Conservation (phyloP, 352 stramenopile genomes). For the Globisporangium lucens region DNA sequence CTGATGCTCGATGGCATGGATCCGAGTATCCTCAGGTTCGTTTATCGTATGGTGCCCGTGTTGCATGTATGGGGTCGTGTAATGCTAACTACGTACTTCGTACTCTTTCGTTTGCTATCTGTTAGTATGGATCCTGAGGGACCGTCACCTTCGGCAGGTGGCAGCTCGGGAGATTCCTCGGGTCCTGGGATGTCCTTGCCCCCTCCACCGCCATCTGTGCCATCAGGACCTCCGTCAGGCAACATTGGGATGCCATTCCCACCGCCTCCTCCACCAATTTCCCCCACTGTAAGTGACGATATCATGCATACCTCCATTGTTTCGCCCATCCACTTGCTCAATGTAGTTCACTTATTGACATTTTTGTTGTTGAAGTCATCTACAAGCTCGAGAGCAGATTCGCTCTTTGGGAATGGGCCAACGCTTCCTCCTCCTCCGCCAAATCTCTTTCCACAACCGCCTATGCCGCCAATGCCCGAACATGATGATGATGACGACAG, state of each 20-base stretch:
- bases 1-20: constrained; percentile 79
- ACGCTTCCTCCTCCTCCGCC: constrained; percentile 41
- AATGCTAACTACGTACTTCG: too few relatives aligned
- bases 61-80: too few relatives aligned
- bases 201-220: constrained; percentile 27
- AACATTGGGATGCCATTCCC: constrained; percentile 60
- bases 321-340: too few relatives aligned
- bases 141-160: constrained; percentile 55
- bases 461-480: constrained; percentile 26
- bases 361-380: constrained; percentile 22
- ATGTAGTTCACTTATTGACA: background rate
- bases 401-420: constrained; percentile 43
- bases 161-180: constrained; percentile 26
- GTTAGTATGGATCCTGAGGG: constrained; percentile 77
- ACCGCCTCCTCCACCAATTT: constrained; percentile 40
- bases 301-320: too few relatives aligned
- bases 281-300: constrained; percentile 43
- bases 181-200: constrained; percentile 26
- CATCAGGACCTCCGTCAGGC: constrained; percentile 24
- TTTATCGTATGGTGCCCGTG: too few relatives aligned
- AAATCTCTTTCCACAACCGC: constrained; percentile 22
- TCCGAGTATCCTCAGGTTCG: constrained; percentile 36
- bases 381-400: constrained; percentile 44
- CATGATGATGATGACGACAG: constrained; percentile 48
- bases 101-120: background rate